A percentile compares a stretch with the other conserved stretches of the same genome.
Evolutionary conservation across 495 filamentous ascomycete genomes (phyloP).

Genomic region (Umbilicaria muhlenbergii): DNA sequence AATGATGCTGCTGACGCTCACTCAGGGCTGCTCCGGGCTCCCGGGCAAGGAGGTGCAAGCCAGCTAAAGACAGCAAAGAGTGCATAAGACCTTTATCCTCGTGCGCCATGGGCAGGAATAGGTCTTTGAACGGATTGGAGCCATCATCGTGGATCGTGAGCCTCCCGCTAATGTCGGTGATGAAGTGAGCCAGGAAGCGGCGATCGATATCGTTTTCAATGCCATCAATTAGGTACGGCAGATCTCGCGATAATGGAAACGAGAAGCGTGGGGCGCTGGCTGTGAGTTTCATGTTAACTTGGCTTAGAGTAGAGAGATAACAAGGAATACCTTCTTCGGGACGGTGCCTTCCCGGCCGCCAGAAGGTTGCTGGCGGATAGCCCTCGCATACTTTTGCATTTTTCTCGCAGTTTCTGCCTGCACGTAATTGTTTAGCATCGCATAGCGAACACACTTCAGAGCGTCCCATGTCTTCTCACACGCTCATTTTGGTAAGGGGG

Average conservation of each 20-base stretch:
- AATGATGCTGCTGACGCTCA: constrained; percentile 33
- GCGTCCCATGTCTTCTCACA: constrained; percentile 3
- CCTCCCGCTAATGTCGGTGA: constrained; percentile 62
- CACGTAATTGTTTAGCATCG: constrained; percentile 29
- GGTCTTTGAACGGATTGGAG: constrained; percentile 78
- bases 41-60: constrained; percentile 52
- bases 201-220: constrained; percentile 76
- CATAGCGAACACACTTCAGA: constrained; percentile 1
- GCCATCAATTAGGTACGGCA: constrained; percentile 69
- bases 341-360: constrained; percentile 70
- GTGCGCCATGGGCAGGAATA: constrained; percentile 73
- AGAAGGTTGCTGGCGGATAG: constrained; percentile 76
- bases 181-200: constrained; percentile 76
- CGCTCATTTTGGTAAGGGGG: constrained; percentile 17
- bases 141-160: constrained; percentile 64
- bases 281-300: not conserved
- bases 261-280: not conserved
- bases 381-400: constrained; percentile 88
- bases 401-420: constrained; percentile 64
- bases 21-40: constrained; percentile 28
- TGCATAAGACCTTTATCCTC: constrained; percentile 82
- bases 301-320: not conserved
- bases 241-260: constrained; percentile 34
- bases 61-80: constrained; percentile 73
- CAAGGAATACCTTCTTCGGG: constrained; percentile 49